Conservation (phyloP, 2,329 filamentous ascomycete genomes). For the Diaporthe humulicola region DNA sequence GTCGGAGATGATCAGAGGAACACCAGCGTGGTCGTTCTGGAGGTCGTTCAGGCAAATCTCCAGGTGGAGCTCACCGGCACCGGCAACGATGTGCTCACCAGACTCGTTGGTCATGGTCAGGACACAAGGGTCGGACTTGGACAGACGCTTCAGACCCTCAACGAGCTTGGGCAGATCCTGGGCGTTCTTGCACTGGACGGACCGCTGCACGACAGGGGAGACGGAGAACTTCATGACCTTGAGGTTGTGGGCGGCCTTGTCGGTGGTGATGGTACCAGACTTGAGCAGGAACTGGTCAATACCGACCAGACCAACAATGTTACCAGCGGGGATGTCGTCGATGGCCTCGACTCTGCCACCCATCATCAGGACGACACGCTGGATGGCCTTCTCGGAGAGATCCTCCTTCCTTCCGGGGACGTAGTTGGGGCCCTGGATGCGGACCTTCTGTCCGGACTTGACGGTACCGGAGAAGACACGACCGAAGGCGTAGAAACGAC, state of each 20-base stretch:
- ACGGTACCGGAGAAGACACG: constrained; percentile 99
- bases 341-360: constrained; percentile 99
- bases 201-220: constrained; percentile 97
- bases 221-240: constrained; percentile 99
- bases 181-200: constrained; percentile 99
- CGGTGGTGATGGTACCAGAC: constrained; percentile 98
- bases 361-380: constrained; percentile 99
- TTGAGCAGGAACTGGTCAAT: constrained; percentile 99
- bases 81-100: constrained; percentile 98
- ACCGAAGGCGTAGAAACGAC: constrained; percentile 99
- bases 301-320: constrained; percentile 99
- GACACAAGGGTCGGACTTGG: constrained; percentile 99
- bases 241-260: constrained; percentile 98
- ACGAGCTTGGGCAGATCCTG: constrained; percentile 99
- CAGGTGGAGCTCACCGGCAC: constrained; percentile 99
- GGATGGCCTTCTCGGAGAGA: constrained; percentile 98
- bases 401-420: constrained; percentile 98
- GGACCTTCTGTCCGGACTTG: constrained; percentile 98
- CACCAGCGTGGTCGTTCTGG: constrained; percentile 98
- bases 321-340: constrained; percentile 98
- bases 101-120: constrained; percentile 89
- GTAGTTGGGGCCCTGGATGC: constrained; percentile 99
- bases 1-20: constrained; percentile 97
- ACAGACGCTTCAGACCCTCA: constrained; percentile 99
- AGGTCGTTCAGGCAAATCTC: constrained; percentile 99